Evolutionary conservation across 768 basidiomycete species (phyloP).

Genomic region (Kwoniella europaea): DNA sequence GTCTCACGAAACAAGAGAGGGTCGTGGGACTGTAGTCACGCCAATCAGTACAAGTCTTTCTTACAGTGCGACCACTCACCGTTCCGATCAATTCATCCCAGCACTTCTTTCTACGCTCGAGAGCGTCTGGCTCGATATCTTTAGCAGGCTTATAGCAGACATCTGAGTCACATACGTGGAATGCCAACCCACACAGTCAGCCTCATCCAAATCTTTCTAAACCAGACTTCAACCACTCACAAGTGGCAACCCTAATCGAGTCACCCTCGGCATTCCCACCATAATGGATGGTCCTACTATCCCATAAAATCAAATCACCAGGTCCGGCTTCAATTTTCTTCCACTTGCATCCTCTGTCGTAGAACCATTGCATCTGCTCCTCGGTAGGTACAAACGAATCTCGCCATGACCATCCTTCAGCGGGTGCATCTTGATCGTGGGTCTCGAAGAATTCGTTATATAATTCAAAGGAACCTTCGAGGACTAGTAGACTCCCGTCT

Average conservation of each 20-base stretch:
- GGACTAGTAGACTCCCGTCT: slow-evolving; percentile 57
- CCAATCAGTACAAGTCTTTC: background rate
- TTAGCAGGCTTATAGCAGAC: slow-evolving; percentile 56
- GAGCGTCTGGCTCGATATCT: slow-evolving; percentile 33
- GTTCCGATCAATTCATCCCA: slow-evolving; percentile 34
- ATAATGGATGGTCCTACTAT: slow-evolving; percentile 46
- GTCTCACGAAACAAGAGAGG: slow-evolving; percentile 38
- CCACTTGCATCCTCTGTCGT: slow-evolving; percentile 50
- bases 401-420: slow-evolving; percentile 33
- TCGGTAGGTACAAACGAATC: slow-evolving; percentile 41
- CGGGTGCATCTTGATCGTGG: slow-evolving; percentile 35
- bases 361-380: slow-evolving; percentile 49
- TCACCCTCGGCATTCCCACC: slow-evolving; percentile 44
- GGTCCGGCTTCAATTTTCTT: slow-evolving; percentile 50
- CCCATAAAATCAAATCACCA: slow-evolving; percentile 57
- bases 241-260: slow-evolving; percentile 47
- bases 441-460: slow-evolving; percentile 36
- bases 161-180: slow-evolving; percentile 25
- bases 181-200: too few relatives aligned
- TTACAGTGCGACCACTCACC: slow-evolving; percentile 22
- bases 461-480: slow-evolving; percentile 29
- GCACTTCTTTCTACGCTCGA: slow-evolving; percentile 33
- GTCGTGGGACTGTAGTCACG: slow-evolving; percentile 37
- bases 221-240: slow-evolving; percentile 36
- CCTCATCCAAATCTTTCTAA: too few relatives aligned